Evolutionary conservation across 805 yeast genomes (phyloP).

Genomic region (Lipomyces kockii): DNA sequence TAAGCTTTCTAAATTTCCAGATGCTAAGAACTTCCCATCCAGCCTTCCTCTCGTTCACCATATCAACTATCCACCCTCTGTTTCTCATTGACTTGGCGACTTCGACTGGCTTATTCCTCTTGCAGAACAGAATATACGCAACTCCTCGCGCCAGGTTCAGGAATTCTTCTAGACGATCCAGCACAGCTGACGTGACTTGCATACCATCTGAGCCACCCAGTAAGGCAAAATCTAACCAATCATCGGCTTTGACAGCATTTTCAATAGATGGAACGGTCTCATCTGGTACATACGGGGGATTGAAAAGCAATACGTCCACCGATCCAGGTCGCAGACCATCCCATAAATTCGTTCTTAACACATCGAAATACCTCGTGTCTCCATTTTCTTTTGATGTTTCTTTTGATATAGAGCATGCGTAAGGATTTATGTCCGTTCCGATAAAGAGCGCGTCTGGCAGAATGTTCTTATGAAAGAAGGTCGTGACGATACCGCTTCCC

Average conservation of each 20-base stretch:
- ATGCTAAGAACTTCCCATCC: conserved; percentile 95
- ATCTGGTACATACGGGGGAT: conserved; percentile 97
- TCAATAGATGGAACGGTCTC: conserved; percentile 71
- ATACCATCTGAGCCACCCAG: conserved; percentile 91
- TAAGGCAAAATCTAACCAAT: conserved; percentile 88
- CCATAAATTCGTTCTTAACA: conserved; percentile 63
- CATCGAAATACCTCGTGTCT: conserved; percentile 48
- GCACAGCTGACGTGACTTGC: conserved; percentile 73
- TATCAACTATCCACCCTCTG: conserved; percentile 58
- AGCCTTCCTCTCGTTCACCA: conserved; percentile 73
- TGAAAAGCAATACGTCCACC: conserved; percentile 80
- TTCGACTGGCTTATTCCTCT: conserved; percentile 76
- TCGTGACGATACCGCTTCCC: conserved; percentile 87
- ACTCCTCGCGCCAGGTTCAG: conserved; percentile 62
- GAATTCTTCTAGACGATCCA: conserved; percentile 57
- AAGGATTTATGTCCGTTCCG: conserved; percentile 81
- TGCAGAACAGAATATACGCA: conserved; percentile 90
- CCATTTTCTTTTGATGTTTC: conserved; percentile 50
- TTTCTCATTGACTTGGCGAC: conserved; percentile 57
- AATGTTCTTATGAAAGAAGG: conserved; percentile 69
- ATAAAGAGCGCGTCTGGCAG: conserved; percentile 58
- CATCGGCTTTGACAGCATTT: conserved; percentile 51
- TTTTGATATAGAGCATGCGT: conserved; percentile 64
- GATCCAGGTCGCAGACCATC: conserved; percentile 51
- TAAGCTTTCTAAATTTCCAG: conserved; percentile 55